Conservation (phyloP, 495 filamentous ascomycete genomes). For the Aspergillus nanangensis region DNA sequence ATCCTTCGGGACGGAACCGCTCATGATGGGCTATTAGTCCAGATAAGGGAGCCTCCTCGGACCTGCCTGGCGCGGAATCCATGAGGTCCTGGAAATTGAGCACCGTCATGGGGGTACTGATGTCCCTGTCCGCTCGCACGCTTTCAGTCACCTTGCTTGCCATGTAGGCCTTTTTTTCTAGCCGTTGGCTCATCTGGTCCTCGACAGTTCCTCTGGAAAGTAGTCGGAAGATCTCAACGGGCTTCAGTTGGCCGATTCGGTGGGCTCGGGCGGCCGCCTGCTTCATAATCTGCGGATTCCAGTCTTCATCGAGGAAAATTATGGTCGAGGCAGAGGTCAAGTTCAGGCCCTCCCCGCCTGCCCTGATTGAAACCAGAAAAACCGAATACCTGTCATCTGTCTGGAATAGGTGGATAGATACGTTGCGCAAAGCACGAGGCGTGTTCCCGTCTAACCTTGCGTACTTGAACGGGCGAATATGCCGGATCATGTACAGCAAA, state of each 20-base stretch:
- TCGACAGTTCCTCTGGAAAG: slow-evolving; percentile 58
- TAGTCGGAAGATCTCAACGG: slow-evolving; percentile 55
- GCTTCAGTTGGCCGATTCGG: slow-evolving; percentile 54
- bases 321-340: slow-evolving; percentile 56
- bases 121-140: background rate
- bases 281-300: slow-evolving; percentile 60
- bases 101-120: background rate
- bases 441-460: slow-evolving; percentile 58
- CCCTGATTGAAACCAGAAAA: slow-evolving; percentile 61
- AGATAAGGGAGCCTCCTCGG: no score
- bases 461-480: slow-evolving; percentile 49
- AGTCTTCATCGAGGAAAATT: slow-evolving; percentile 62
- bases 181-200: slow-evolving; percentile 58
- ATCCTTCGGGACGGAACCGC: no score
- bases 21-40: background rate
- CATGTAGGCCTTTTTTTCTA: slow-evolving; percentile 65
- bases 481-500: slow-evolving; percentile 38
- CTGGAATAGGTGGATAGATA: slow-evolving; percentile 57
- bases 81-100: background rate
- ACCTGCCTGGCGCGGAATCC: no score
- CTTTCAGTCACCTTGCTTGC: slow-evolving; percentile 56
- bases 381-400: slow-evolving; percentile 45
- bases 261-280: slow-evolving; percentile 60
- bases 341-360: slow-evolving; percentile 63
- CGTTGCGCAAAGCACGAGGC: slow-evolving; percentile 47